Conservation (phyloP, 345 rosid species). For the Eucalyptus albens region DNA sequence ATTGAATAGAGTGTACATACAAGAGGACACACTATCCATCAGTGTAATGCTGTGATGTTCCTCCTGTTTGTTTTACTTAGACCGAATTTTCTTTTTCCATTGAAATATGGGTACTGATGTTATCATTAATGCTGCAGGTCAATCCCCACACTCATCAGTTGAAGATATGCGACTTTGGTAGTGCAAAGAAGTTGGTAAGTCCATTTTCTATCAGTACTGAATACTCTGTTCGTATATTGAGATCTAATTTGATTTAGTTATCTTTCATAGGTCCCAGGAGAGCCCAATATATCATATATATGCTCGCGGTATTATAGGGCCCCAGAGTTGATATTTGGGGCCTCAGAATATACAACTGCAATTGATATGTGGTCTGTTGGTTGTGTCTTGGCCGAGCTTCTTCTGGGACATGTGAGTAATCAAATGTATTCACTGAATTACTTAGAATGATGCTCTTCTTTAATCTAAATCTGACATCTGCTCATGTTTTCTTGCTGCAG, state of each 20-base stretch:
- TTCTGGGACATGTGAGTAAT: slow-evolving; percentile 68
- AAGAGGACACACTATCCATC: not conserved
- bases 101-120: not conserved
- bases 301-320: slow-evolving; percentile 98
- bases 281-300: slow-evolving; percentile 93
- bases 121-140: slow-evolving; percentile 40
- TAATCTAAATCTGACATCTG: not conserved
- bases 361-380: slow-evolving; percentile 99
- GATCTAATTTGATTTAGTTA: not conserved
- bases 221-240: not conserved
- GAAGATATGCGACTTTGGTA: slow-evolving; percentile 96
- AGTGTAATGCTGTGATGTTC: not conserved
- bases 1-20: not conserved
- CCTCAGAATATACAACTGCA: slow-evolving; percentile 88
- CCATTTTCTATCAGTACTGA: not conserved
- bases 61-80: not conserved
- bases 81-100: not conserved
- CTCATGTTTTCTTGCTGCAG: slow-evolving; percentile 28
- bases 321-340: slow-evolving; percentile 98
- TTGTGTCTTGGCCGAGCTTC: slow-evolving; percentile 93
- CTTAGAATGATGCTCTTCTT: not conserved
- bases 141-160: slow-evolving; percentile 81
- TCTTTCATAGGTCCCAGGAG: slow-evolving; percentile 76
- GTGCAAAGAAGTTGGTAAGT: slow-evolving; percentile 98
- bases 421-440: not conserved